Base-by-base conservation (phyloP, 768 basidiomycete species). In the Leucocoprinus birnbaumii region DNA sequence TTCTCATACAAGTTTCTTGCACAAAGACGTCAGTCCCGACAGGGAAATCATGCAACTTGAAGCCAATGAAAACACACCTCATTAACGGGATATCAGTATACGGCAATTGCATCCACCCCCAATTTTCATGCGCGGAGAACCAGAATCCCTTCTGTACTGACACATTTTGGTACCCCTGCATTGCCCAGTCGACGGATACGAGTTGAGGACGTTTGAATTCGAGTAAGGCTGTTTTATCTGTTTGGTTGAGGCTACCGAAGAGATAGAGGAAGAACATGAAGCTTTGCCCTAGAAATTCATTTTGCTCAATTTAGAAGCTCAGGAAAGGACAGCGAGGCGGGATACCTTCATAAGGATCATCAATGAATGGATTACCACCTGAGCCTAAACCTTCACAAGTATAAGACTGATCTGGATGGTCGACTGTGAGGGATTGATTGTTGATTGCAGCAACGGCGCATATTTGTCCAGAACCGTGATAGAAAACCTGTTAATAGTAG, bases 71-170 rank as follows among this genome's bases (percentile, higher is more conserved):
- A 8, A 26, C 22, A 13, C 26, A 63, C 63, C 48, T 58, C 51
- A 65, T 54, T 16, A 65, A 48, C 2, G 62, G 63, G 3, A 63
- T 51, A 31, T 65, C 63, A 10, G 57, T 62, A 26, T 65, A 63
- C 6, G 63, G 62, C 22, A 65, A 44, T 38, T 65, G 62, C 60
- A 63, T 61, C 57, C 60, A 65, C 35, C 61, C 62, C 63, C 62
- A 65, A 44, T 65, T 65, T 25, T 65, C 63, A 27, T 65, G 63
- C 4, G 62, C 53, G 26, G 63, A 65, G 50, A 65, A 65, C 63
- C 63, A 65, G 31, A 65, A 65, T 27, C 63, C 63, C 55, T 60
- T 65, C 46, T 65, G 63, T 9, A 65, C 63, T n/a, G 58, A 60
- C 18, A 65, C 49, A 26, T 55, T 56, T 16, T 50, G 25, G 27